Evolutionary conservation across 2,329 filamentous ascomycete species (phyloP), one percentile per base, ranked within the genome.

Genomic region (Aureobasidium subglaciale): DNA sequence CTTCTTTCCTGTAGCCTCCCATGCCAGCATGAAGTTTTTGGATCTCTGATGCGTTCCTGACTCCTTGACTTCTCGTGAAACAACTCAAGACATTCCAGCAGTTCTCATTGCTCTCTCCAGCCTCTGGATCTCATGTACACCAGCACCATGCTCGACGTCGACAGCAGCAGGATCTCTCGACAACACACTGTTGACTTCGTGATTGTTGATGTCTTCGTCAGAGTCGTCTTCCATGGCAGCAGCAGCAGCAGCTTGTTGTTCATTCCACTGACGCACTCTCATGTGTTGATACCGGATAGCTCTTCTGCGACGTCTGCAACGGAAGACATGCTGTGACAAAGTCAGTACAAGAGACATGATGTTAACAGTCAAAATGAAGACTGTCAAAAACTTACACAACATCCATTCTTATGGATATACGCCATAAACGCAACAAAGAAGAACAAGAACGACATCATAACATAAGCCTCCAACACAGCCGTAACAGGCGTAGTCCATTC

Each of bases 311-410:
- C 20, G 46, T 38, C 46, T 50, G n/a, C 22, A 9, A 7, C 11
- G 32, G 8, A 15, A 50, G 6, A 37, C 29, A 16, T 38, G 46
- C 46, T 50, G 11, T 25, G 3, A 13, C 3, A 18, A 10, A 9
- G 10, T 41, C 16, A 41, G 37, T 13, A 22, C 4, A 24, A n/a
- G n/a, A n/a, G n/a, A n/a, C n/a, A n/a, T n/a, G n/a, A n/a, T n/a
- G n/a, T n/a, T n/a, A n/a, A n/a, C n/a, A n/a, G n/a, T n/a, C n/a
- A n/a, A n/a, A n/a, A n/a, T n/a, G n/a, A n/a, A n/a, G n/a, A n/a
- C n/a, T n/a, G n/a, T n/a, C n/a, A n/a, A 15, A 15, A 16, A 50
- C 46, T 50, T 9, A 50, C 46, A 38, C 22, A 50, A 29, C 46
- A 50, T 6, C 46, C 46, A 29, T 16, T 32, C 2, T 34, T 22